These are phyloP conservation scores for Fusarium sp. DNA, from an alignment of 2,329 filamentous ascomycete genomes.

Conservation along the genomic window DNA sequence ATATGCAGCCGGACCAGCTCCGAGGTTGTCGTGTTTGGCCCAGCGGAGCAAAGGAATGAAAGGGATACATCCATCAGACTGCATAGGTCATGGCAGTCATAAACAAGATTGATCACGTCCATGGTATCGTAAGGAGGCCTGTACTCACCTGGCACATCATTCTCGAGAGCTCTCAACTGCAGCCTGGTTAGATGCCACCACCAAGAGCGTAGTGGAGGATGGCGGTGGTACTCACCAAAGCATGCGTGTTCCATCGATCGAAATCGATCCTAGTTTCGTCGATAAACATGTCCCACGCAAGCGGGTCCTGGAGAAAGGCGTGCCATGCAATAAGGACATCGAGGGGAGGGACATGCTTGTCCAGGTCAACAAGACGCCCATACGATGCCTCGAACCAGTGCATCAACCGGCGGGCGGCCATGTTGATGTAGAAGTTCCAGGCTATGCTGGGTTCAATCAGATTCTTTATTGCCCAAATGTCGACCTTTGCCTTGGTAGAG, in stretches of 20 bases:
- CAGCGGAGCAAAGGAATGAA: conserved; percentile 8
- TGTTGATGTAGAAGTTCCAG: conserved; percentile 39
- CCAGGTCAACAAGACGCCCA: neutral
- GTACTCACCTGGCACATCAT: conserved; percentile 10
- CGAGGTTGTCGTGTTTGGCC: conserved; percentile 1
- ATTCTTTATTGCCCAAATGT: conserved; percentile 16
- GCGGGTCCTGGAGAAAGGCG: conserved; percentile 16
- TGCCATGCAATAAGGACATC: conserved; percentile 34
- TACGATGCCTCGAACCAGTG: conserved; percentile 24
- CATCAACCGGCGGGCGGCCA: conserved; percentile 13
- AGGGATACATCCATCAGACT: conserved; percentile 14
- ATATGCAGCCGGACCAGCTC: conserved; percentile 3
- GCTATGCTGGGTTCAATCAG: conserved; percentile 2
- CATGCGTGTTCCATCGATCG: conserved; percentile 16
- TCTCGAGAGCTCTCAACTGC: conserved; percentile 14
- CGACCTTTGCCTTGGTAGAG: conserved; percentile 8
- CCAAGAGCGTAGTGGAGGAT: neutral
- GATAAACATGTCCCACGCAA: conserved; percentile 6
- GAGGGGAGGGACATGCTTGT: conserved; percentile 16
- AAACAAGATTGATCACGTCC: conserved; percentile 9
- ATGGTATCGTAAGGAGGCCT: conserved; percentile 3
- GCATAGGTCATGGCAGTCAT: neutral
- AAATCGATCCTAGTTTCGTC: conserved; percentile 2
- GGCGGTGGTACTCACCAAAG: conserved; percentile 14
- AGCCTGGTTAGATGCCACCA: conserved; percentile 3